phyloP scores from a whole-genome alignment of 1,284 basidiomycete species.

The Cryptococcus sp. region DNA sequence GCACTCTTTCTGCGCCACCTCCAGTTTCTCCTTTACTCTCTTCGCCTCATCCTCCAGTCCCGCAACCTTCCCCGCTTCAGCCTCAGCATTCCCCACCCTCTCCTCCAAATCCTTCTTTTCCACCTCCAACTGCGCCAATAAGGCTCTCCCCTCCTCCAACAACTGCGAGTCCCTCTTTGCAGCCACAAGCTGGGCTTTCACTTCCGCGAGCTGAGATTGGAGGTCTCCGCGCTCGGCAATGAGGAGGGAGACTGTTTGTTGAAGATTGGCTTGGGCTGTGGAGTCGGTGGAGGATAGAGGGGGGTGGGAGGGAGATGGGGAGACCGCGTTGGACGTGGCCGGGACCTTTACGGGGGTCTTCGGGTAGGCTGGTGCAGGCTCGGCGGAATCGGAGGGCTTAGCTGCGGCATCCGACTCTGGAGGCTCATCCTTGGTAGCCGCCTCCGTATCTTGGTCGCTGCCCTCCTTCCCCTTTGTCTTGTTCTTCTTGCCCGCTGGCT shows the following conservation, averaged over 20 bases:
- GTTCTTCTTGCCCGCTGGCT: slow-evolving; percentile 3
- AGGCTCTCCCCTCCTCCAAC: slow-evolving; percentile 31
- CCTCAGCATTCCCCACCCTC: slow-evolving; percentile 11
- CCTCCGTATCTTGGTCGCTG: slow-evolving; percentile 1
- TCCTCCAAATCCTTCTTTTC: slow-evolving; percentile 32
- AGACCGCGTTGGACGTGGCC: not conserved
- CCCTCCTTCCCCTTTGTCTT: slow-evolving; percentile 10
- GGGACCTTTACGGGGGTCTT: not conserved
- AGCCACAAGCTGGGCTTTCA: slow-evolving; percentile 25
- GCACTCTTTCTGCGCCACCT: slow-evolving; percentile 8
- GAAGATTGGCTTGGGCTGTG: slow-evolving; percentile 15
- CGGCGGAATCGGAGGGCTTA: not conserved
- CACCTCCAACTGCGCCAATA: slow-evolving; percentile 33
- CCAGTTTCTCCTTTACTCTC: slow-evolving; percentile 7
- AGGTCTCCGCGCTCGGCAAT: slow-evolving; percentile 41
- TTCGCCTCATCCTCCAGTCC: slow-evolving; percentile 12
- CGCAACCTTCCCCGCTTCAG: slow-evolving; percentile 14
- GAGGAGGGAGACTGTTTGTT: slow-evolving; percentile 41
- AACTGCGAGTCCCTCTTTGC: slow-evolving; percentile 34
- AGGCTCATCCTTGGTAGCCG: slow-evolving; percentile 3
- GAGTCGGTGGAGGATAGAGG: slow-evolving; percentile 13
- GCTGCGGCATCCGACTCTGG: not conserved
- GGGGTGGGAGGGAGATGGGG: slow-evolving; percentile 1
- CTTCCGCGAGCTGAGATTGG: slow-evolving; percentile 25
- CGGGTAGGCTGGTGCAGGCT: not conserved